Percentiles rank a stretch among this genome's conserved stretches.
Conservation (phyloP, 108 stramenopile species). For the Skeletonema potamos region DNA sequence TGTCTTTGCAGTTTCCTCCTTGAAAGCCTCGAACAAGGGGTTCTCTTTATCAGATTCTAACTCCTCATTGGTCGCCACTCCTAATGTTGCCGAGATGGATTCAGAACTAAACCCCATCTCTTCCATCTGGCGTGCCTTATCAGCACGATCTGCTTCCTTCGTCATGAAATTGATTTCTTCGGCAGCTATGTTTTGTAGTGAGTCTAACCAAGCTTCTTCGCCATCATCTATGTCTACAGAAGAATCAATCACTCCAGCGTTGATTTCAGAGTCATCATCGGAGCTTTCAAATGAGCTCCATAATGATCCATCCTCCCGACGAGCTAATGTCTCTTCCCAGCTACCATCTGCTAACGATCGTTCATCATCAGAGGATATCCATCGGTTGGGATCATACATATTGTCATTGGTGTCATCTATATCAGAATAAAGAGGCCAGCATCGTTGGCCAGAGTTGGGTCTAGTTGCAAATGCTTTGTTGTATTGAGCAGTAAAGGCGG, state of each 20-base stretch:
- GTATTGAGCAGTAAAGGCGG: neutral
- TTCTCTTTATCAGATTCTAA: conserved; percentile 60
- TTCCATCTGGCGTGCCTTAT: conserved; percentile 82
- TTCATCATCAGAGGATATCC: conserved; percentile 27
- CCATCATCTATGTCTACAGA: conserved; percentile 32
- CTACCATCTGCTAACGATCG: conserved; percentile 43
- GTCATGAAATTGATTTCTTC: conserved; percentile 78
- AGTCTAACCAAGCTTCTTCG: conserved; percentile 76
- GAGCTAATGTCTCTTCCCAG: conserved; percentile 57
- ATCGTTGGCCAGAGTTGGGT: neutral
- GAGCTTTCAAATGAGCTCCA: conserved; percentile 72
- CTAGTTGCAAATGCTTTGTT: neutral
- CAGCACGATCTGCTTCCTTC: conserved; percentile 74
- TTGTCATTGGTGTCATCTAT: neutral
- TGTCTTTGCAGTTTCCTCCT: conserved; percentile 48
- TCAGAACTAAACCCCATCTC: conserved; percentile 75
- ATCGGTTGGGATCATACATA: conserved; percentile 36
- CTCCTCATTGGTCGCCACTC: conserved; percentile 60
- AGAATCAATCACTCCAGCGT: neutral
- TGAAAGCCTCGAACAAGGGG: conserved; percentile 56
- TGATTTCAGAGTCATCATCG: conserved; percentile 31
- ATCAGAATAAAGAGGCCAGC: conserved; percentile 19
- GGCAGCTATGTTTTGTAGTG: conserved; percentile 61
- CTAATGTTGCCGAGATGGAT: conserved; percentile 65
- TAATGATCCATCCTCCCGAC: conserved; percentile 63